These are phyloP conservation scores for Chloris gayana DNA, from an alignment of 176 grass and related monocot species.

Conservation along the genomic window DNA sequence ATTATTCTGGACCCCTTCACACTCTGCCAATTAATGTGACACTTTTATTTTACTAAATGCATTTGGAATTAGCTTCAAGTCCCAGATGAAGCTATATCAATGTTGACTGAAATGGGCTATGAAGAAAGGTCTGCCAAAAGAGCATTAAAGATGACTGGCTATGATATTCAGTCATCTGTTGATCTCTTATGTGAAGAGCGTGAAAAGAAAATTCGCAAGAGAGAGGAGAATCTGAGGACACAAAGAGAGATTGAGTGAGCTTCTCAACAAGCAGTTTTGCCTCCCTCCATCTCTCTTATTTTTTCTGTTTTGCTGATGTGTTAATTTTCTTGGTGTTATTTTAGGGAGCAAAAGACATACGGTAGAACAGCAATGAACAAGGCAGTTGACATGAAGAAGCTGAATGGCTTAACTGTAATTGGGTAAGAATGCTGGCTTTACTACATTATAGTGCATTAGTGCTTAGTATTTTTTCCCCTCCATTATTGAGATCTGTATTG, in stretches of 20 bases:
- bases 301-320: background rate
- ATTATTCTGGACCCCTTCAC: background rate
- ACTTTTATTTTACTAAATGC: conserved; percentile 26
- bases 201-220: conserved; percentile 64
- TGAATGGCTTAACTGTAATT: conserved; percentile 69
- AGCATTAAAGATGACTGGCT: conserved; percentile 84
- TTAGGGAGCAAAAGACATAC: conserved; percentile 77
- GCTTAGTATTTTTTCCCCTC: background rate
- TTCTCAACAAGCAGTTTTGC: conserved; percentile 28
- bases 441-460: background rate
- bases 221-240: conserved; percentile 57
- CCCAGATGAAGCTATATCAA: conserved; percentile 87
- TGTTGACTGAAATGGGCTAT: conserved; percentile 88
- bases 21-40: background rate
- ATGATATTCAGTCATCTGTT: conserved; percentile 86
- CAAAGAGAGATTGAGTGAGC: conserved; percentile 72
- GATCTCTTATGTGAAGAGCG: conserved; percentile 81
- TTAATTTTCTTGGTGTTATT: conserved; percentile 24
- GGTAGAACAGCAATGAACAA: conserved; percentile 82
- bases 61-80: conserved; percentile 81
- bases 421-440: conserved; percentile 58
- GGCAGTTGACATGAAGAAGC: conserved; percentile 79
- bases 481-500: background rate
- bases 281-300: background rate
- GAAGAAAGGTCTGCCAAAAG: conserved; percentile 71